A percentile compares a stretch with the other conserved stretches of the same genome.
phyloP scores from a whole-genome alignment of 2,329 filamentous ascomycete species.

The Paecilomyces dactylethromorphus region DNA sequence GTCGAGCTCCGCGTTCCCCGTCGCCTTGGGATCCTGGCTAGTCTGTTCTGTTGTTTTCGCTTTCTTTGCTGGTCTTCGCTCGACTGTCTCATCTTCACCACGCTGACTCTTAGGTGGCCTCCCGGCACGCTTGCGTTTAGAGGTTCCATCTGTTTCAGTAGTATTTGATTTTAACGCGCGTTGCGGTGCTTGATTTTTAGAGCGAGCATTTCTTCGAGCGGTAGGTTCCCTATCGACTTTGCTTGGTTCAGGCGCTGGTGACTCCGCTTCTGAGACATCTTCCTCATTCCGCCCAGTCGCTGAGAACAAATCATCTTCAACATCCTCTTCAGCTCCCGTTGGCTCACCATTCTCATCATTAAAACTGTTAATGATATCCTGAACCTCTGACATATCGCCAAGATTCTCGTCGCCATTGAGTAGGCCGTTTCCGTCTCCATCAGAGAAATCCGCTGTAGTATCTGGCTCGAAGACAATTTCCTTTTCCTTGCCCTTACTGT shows the following conservation, averaged over 20 bases:
- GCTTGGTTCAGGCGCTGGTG: constrained; percentile 3
- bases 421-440: constrained; percentile 25
- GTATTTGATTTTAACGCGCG: background rate
- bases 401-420: constrained; percentile 27
- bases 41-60: constrained; percentile 18
- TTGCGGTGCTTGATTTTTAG: constrained; percentile 2
- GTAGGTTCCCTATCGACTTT: constrained; percentile 1
- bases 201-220: constrained; percentile 8
- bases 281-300: constrained; percentile 8
- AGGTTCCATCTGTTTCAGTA: background rate
- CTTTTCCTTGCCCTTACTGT: constrained; percentile 15
- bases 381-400: constrained; percentile 18
- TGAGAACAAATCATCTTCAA: background rate
- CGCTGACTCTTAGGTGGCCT: constrained; percentile 23
- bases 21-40: constrained; percentile 16
- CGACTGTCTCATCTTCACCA: constrained; percentile 12
- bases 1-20: constrained; percentile 30
- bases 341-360: constrained; percentile 13
- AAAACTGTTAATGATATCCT: constrained; percentile 11
- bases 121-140: constrained; percentile 22
- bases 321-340: constrained; percentile 10
- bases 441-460: constrained; percentile 25
- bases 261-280: constrained; percentile 13
- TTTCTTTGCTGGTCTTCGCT: constrained; percentile 26
- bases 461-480: constrained; percentile 13